Evolutionary conservation across 768 basidiomycete species (phyloP).

Genomic region (Daedaleopsis sinensis): DNA sequence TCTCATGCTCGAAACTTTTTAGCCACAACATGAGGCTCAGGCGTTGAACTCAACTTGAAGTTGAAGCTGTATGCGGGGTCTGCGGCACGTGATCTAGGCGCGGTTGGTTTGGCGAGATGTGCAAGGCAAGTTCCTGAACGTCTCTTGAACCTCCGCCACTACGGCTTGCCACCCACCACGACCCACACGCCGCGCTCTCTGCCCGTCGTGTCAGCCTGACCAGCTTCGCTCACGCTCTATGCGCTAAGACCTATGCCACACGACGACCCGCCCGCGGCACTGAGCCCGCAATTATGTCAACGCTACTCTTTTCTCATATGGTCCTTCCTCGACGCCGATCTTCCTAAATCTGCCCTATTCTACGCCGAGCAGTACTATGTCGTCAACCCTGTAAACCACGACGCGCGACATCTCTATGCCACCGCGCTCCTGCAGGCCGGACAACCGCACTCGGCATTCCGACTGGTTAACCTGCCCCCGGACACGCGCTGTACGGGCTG

Average conservation of each 20-base stretch:
- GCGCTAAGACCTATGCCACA: constrained; percentile 52
- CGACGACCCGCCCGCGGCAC: constrained; percentile 46
- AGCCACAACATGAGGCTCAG: constrained; percentile 7
- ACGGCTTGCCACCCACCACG: neutral
- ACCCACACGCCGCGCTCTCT: neutral
- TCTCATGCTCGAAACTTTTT: neutral
- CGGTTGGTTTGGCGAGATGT: constrained; percentile 17
- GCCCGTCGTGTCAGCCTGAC: neutral
- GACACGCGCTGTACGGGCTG: constrained; percentile 74
- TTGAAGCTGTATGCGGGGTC: neutral
- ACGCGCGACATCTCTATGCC: constrained; percentile 85
- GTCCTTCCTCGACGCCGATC: constrained; percentile 82
- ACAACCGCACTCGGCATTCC: constrained; percentile 75
- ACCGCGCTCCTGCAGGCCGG: constrained; percentile 69
- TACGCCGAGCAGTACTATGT: constrained; percentile 86
- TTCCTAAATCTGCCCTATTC: constrained; percentile 81
- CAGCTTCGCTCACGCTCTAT: constrained; percentile 8
- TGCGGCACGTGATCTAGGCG: constrained; percentile 14
- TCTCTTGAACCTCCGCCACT: neutral
- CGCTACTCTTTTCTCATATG: constrained; percentile 77
- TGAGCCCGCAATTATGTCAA: constrained; percentile 60
- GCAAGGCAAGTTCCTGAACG: neutral
- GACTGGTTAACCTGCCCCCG: constrained; percentile 64
- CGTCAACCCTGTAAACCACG: constrained; percentile 71
- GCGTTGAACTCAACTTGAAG: no score